Percentiles rank a stretch among this genome's conserved stretches.
Evolutionary conservation across 2,329 filamentous ascomycete species (phyloP).

Genomic region (Claviceps cyperi): DNA sequence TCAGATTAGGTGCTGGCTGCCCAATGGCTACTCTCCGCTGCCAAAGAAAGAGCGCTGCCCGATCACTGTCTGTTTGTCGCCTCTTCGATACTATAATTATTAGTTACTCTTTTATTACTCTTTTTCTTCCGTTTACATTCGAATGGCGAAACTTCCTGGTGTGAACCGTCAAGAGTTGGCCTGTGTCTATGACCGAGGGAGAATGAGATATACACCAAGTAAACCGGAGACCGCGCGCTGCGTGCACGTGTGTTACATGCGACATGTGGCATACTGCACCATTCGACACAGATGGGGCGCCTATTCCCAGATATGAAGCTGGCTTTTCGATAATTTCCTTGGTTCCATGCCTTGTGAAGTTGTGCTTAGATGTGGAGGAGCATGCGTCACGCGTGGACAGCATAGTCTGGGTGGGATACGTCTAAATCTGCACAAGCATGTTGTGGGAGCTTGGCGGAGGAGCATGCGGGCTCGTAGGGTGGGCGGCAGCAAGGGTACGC

Average conservation of each 20-base stretch:
- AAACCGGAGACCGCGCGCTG: background rate
- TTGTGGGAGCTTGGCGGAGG: background rate
- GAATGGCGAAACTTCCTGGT: background rate
- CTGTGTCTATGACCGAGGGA: background rate
- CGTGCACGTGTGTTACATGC: background rate
- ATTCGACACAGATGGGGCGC: background rate
- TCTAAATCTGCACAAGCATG: background rate
- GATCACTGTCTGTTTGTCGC: background rate
- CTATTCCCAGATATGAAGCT: background rate
- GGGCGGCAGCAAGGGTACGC: background rate
- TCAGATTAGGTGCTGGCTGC: constrained; percentile 1
- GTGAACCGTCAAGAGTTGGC: background rate
- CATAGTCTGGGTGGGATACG: background rate
- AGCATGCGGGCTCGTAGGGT: background rate
- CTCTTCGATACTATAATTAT: background rate
- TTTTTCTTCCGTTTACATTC: background rate
- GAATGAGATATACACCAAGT: background rate
- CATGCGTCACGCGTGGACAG: background rate
- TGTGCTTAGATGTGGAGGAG: background rate
- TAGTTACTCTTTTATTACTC: background rate
- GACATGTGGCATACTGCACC: background rate
- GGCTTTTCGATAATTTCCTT: background rate
- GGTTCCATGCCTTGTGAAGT: too few relatives aligned
- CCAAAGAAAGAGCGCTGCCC: background rate
- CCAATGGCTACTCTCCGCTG: background rate